A percentile compares a stretch with the other conserved stretches of the same genome.
phyloP scores from a whole-genome alignment of 2,329 filamentous ascomycete genomes.

The Raffaelea ambrosiae region DNA sequence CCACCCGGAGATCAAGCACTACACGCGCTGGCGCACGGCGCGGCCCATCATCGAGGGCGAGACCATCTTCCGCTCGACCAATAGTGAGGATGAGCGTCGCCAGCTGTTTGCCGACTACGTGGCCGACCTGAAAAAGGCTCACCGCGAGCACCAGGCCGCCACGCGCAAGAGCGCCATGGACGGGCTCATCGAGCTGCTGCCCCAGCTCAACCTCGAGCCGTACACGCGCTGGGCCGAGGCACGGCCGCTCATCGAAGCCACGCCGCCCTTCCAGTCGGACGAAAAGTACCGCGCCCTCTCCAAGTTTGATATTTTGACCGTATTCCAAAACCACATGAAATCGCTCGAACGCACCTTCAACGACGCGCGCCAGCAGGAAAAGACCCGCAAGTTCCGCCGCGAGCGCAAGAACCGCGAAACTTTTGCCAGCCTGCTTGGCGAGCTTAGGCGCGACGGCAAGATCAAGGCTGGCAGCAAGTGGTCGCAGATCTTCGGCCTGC shows the following conservation, averaged over 20 bases:
- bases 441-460: constrained; percentile 65
- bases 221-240: constrained; percentile 94
- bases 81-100: constrained; percentile 77
- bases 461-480: constrained; percentile 89
- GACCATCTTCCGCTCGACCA: constrained; percentile 88
- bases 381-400: constrained; percentile 67
- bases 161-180: constrained; percentile 75
- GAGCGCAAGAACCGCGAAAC: constrained; percentile 82
- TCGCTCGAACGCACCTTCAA: constrained; percentile 85
- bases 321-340: constrained; percentile 94
- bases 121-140: constrained; percentile 68
- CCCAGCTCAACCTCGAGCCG: constrained; percentile 74
- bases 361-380: constrained; percentile 80
- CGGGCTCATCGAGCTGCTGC: constrained; percentile 69
- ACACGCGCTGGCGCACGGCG: constrained; percentile 94
- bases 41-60: constrained; percentile 90
- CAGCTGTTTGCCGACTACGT: constrained; percentile 94
- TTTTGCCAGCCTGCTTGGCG: constrained; percentile 65
- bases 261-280: constrained; percentile 68
- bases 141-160: constrained; percentile 65
- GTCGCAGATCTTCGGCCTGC: constrained; percentile 66
- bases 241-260: constrained; percentile 70
- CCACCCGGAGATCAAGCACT: constrained; percentile 94
- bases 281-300: constrained; percentile 45
- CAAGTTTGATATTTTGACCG: constrained; percentile 82